Conservation (phyloP, 208 protist genomes). For the Acanthamoeba rhysodes region DNA sequence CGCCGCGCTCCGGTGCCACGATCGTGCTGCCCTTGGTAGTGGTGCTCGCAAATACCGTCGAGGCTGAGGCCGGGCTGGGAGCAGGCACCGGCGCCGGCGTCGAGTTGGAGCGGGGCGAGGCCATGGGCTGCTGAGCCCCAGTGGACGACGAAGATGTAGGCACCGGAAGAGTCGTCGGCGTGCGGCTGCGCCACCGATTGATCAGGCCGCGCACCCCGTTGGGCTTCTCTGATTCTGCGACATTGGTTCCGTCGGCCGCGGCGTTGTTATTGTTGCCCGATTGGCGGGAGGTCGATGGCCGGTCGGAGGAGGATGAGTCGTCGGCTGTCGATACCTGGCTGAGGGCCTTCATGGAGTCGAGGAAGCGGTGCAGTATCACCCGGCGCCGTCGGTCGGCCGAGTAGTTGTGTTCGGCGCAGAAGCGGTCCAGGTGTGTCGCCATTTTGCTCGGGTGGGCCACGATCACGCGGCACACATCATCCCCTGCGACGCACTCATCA, state of each 20-base stretch:
- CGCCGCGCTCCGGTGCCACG: too few relatives aligned
- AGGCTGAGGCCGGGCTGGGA: too few relatives aligned
- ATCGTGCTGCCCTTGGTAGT: too few relatives aligned
- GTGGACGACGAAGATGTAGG: too few relatives aligned
- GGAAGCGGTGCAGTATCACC: constrained; percentile 23
- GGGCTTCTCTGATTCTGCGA: not conserved
- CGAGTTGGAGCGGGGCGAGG: too few relatives aligned
- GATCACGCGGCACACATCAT: constrained; percentile 26
- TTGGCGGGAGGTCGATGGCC: not conserved
- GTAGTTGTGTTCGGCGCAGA: constrained; percentile 43
- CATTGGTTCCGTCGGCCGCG: not conserved
- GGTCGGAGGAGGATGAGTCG: not conserved
- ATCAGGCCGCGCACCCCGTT: not conserved
- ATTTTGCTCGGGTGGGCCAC: constrained; percentile 36
- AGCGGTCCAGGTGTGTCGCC: not conserved
- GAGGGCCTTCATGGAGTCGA: not conserved
- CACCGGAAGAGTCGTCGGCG: too few relatives aligned
- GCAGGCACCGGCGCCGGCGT: too few relatives aligned
- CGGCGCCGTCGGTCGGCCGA: not conserved
- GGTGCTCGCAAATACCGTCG: too few relatives aligned
- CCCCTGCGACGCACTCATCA: not conserved
- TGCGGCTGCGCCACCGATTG: not conserved
- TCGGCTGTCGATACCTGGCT: not conserved
- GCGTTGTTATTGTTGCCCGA: not conserved
- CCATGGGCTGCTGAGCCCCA: too few relatives aligned